A percentile compares a stretch with the other conserved stretches of the same genome.
Evolutionary conservation across 228 moss, liverwort and hornwort species (phyloP).

Genomic region (Sphagnum magellanicum): DNA sequence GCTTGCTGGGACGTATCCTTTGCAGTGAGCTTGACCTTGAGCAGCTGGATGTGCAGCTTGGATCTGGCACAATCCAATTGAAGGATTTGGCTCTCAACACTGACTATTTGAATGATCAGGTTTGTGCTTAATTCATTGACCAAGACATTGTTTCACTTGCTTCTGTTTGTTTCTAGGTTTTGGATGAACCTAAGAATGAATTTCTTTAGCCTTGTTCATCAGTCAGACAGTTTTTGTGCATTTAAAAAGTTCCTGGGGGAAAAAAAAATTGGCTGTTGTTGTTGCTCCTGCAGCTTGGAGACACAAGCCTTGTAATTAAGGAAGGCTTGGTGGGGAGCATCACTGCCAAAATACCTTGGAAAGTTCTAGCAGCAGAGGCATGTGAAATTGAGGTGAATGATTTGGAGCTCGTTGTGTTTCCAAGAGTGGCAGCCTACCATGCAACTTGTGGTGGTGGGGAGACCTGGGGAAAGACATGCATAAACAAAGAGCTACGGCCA

Average conservation of each 20-base stretch:
- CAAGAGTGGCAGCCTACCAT: constrained; percentile 20
- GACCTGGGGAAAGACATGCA: constrained; percentile 1
- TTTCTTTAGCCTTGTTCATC: no score
- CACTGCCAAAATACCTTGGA: constrained; percentile 77
- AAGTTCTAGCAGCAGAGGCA: constrained; percentile 77
- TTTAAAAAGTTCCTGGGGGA: no score
- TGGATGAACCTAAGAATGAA: not conserved
- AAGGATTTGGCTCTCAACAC: constrained; percentile 81
- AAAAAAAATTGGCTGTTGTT: no score
- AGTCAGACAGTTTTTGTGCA: no score
- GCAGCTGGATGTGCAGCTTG: constrained; percentile 99
- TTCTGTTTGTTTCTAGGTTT: not conserved
- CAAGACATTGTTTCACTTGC: not conserved
- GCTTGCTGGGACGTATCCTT: constrained; percentile 77
- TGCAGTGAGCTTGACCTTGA: constrained; percentile 86
- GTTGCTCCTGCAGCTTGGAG: constrained; percentile 60
- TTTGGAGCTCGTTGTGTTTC: constrained; percentile 77
- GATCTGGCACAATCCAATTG: constrained; percentile 76
- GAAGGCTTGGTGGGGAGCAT: constrained; percentile 76
- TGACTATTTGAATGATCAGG: constrained; percentile 89
- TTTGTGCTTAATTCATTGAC: constrained; percentile 6
- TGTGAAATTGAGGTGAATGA: constrained; percentile 88
- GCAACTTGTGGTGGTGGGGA: constrained; percentile 3
- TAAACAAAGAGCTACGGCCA: constrained; percentile 15
- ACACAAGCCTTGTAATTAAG: constrained; percentile 74